phyloP scores from a whole-genome alignment of 345 rosid species.

The Citrus hindsii region DNA sequence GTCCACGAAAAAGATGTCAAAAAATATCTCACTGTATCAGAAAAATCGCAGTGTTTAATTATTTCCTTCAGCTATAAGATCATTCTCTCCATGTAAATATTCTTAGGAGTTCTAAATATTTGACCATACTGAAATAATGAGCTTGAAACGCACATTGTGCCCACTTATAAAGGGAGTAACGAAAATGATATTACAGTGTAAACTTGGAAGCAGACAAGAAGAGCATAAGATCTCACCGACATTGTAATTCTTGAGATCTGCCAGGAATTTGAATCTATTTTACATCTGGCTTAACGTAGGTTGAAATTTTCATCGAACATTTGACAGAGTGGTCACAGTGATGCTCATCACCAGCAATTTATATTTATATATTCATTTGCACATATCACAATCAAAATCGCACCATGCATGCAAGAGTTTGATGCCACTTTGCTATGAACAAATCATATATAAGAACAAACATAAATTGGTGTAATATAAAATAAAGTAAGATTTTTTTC shows the following conservation, averaged over 20 bases:
- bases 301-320: constrained; percentile 1
- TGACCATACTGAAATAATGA: background rate
- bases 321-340: constrained; percentile 22
- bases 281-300: constrained; percentile 16
- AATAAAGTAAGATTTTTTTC: too few species aligned
- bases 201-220: constrained; percentile 29
- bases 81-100: background rate
- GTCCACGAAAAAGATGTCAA: constrained; percentile 9
- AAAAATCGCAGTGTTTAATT: background rate
- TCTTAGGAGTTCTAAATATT: background rate
- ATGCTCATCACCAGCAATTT: background rate
- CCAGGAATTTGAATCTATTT: constrained; percentile 24
- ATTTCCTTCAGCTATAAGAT: background rate
- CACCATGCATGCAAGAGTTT: background rate
- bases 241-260: constrained; percentile 27
- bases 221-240: constrained; percentile 36
- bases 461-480: too few species aligned
- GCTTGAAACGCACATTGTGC: background rate
- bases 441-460: too few species aligned
- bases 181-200: constrained; percentile 18
- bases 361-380: background rate
- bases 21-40: background rate
- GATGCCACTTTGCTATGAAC: background rate
- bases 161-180: background rate
- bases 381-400: background rate